These are phyloP conservation scores for Plasmopara muralis DNA, from an alignment of 352 stramenopile genomes.

Conservation along the genomic window DNA sequence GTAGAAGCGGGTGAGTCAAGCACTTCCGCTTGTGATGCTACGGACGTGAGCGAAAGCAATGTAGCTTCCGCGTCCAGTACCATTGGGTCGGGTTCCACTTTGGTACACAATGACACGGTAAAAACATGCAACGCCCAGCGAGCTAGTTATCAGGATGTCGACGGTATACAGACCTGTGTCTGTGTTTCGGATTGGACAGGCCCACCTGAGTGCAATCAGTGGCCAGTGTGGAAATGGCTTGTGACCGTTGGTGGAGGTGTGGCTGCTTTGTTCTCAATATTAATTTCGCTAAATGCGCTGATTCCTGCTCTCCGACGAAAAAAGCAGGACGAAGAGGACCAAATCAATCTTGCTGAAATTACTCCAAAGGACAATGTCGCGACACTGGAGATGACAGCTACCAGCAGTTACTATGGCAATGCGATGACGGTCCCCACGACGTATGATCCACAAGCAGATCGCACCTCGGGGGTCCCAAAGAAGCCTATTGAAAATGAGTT, in stretches of 20 bases:
- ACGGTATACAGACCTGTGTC: conserved; percentile 35
- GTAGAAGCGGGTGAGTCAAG: conserved; percentile 32
- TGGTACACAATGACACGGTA: conserved; percentile 17
- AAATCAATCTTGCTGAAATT: conserved; percentile 4
- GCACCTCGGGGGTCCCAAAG: conserved; percentile 6
- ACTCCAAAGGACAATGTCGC: conserved; percentile 21
- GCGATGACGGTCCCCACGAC: conserved; percentile 13
- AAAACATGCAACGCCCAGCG: conserved; percentile 47
- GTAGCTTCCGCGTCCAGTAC: not conserved
- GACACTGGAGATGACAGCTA: conserved; percentile 23
- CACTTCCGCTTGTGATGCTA: conserved; percentile 15
- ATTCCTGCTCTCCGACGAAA: conserved; percentile 25
- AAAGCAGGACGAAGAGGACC: conserved; percentile 13
- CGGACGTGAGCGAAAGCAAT: not conserved
- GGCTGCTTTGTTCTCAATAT: conserved; percentile 50
- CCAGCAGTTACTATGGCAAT: conserved; percentile 16
- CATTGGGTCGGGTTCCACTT: conserved; percentile 13
- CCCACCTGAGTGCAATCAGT: conserved; percentile 41
- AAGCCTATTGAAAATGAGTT: conserved; percentile 27
- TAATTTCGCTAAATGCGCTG: conserved; percentile 42
- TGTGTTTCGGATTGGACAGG: conserved; percentile 60
- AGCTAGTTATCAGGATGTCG: conserved; percentile 30
- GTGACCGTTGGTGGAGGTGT: conserved; percentile 53
- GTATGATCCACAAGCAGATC: conserved; percentile 18
- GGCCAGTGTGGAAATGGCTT: conserved; percentile 49